Evolutionary conservation across 2,329 filamentous ascomycete genomes (phyloP).

Genomic region (Stagonosporopsis rhizophila): DNA sequence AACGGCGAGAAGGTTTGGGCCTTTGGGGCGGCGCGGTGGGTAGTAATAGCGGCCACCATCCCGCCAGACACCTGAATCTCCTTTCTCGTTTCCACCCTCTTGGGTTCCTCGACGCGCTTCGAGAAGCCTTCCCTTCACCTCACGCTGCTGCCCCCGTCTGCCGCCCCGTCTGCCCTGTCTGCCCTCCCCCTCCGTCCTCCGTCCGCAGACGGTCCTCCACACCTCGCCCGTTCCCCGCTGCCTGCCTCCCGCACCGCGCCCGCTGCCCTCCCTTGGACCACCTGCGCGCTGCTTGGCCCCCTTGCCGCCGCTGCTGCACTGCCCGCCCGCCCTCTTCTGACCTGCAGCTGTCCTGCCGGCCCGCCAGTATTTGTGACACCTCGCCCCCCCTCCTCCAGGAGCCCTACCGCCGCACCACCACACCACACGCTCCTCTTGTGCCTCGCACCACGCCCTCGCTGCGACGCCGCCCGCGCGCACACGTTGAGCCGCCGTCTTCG

Average conservation of each 20-base stretch:
- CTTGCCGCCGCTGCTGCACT: slow-evolving; percentile 13
- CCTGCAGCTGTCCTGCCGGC: slow-evolving; percentile 45
- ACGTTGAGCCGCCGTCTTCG: slow-evolving; percentile 1
- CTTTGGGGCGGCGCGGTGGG: slow-evolving; percentile 36
- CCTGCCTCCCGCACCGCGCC: too few relatives aligned
- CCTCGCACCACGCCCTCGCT: slow-evolving; percentile 16
- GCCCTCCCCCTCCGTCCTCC: not conserved
- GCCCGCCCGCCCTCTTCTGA: slow-evolving; percentile 25
- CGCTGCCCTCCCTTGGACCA: slow-evolving; percentile 15
- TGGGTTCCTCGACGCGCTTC: slow-evolving; percentile 44
- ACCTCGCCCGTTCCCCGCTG: too few relatives aligned
- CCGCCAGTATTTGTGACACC: slow-evolving; percentile 43
- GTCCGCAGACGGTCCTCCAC: not conserved
- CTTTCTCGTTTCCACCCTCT: slow-evolving; percentile 45
- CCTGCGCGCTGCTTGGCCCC: slow-evolving; percentile 7
- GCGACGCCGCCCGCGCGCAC: slow-evolving; percentile 13
- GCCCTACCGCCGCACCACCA: slow-evolving; percentile 26
- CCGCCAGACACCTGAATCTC: slow-evolving; percentile 43
- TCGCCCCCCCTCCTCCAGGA: slow-evolving; percentile 36
- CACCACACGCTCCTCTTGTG: too few relatives aligned
- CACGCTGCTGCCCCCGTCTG: not conserved
- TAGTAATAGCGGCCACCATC: slow-evolving; percentile 41
- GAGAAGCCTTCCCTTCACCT: slow-evolving; percentile 34
- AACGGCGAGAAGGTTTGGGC: slow-evolving; percentile 38
- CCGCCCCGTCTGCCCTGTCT: not conserved